phyloP scores from a whole-genome alignment of 2,329 filamentous ascomycete species.

The Apiospora malaysiana region DNA sequence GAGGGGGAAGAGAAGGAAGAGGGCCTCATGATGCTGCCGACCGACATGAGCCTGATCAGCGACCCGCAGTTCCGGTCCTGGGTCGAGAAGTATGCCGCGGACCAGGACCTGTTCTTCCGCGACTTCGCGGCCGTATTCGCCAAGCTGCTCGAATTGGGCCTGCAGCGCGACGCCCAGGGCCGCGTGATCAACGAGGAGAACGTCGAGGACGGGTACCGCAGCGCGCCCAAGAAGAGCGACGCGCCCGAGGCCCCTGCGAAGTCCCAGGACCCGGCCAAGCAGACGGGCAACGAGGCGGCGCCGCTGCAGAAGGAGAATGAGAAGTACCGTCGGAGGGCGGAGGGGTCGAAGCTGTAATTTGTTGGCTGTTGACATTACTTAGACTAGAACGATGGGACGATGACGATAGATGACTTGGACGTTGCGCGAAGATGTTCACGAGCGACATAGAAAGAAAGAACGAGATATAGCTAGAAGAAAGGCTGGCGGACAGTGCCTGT shows the following conservation, averaged over 20 bases:
- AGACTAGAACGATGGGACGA: background rate
- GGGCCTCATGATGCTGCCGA: constrained; percentile 71
- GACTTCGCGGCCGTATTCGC: constrained; percentile 64
- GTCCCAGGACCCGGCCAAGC: constrained; percentile 36
- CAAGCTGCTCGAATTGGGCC: constrained; percentile 66
- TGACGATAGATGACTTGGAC: background rate
- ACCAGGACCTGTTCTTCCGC: constrained; percentile 67
- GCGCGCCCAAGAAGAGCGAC: constrained; percentile 60
- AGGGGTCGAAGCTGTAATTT: constrained; percentile 45
- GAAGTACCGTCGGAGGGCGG: constrained; percentile 35
- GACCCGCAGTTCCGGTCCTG: constrained; percentile 60
- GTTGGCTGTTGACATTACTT: too few relatives aligned
- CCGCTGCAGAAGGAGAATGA: constrained; percentile 47
- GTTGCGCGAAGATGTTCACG: background rate
- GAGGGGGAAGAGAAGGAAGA: constrained; percentile 59
- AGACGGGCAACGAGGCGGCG: constrained; percentile 45
- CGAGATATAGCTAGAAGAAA: too few relatives aligned
- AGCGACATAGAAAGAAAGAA: too few relatives aligned
- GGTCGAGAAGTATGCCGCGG: constrained; percentile 64
- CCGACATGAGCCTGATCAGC: constrained; percentile 62
- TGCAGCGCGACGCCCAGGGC: constrained; percentile 58
- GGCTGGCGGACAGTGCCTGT: too few relatives aligned
- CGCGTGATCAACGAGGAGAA: constrained; percentile 63
- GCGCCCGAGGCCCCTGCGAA: constrained; percentile 38
- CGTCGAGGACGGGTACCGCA: constrained; percentile 52